A percentile compares a stretch with the other conserved stretches of the same genome.
phyloP scores from a whole-genome alignment of 192 early-diverging fungal genomes.

The Coemansia guatemalensis region DNA sequence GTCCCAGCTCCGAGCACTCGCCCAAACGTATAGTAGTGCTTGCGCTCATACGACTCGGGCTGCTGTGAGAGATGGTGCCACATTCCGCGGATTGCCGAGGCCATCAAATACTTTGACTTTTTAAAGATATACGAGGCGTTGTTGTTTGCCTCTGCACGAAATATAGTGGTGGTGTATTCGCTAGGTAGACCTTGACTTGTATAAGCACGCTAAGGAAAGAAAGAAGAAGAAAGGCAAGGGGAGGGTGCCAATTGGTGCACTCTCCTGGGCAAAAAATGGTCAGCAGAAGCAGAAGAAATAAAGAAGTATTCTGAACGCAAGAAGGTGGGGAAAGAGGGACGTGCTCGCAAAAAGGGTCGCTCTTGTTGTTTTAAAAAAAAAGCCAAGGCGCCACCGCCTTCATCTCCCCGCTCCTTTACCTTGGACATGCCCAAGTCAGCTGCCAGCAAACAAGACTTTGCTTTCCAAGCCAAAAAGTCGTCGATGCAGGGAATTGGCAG shows the following conservation, averaged over 20 bases:
- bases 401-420: neutral
- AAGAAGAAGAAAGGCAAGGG: neutral
- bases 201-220: neutral
- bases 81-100: conserved; percentile 50
- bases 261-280: neutral
- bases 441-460: neutral
- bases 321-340: too few relatives aligned
- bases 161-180: neutral
- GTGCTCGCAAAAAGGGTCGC: neutral
- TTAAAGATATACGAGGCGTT: neutral
- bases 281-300: neutral
- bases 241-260: neutral
- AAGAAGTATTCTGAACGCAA: neutral
- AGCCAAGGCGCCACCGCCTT: neutral
- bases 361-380: neutral
- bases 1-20: conserved; percentile 66
- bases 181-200: neutral
- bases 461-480: neutral
- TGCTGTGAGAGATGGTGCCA: conserved; percentile 52
- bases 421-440: neutral
- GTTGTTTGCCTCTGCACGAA: neutral
- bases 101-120: conserved; percentile 14
- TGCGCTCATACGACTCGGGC: conserved; percentile 62
- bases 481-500: neutral
- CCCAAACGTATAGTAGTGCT: conserved; percentile 67